Evolutionary conservation across 1,284 basidiomycete species (phyloP).

Genomic region (Ustilago shanxiensis): DNA sequence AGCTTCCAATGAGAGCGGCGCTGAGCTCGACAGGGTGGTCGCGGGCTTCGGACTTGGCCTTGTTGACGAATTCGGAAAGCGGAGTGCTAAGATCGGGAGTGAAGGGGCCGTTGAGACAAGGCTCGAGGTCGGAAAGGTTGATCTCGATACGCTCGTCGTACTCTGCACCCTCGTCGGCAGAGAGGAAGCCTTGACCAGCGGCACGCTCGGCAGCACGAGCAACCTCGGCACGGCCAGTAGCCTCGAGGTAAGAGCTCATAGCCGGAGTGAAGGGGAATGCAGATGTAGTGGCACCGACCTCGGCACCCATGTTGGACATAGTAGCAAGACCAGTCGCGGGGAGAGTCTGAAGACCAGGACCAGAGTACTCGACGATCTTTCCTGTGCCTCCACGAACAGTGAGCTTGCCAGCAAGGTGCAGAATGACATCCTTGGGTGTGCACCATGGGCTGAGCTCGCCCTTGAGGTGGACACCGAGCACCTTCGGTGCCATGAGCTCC

Average conservation of each 20-base stretch:
- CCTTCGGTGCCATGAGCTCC: conserved; percentile 94
- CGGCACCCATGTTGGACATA: conserved; percentile 98
- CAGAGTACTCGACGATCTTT: conserved; percentile 96
- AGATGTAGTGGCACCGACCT: conserved; percentile 97
- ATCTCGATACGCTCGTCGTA: conserved; percentile 97
- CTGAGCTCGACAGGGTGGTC: conserved; percentile 84
- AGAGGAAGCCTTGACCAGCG: conserved; percentile 81
- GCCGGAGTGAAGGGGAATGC: conserved; percentile 91
- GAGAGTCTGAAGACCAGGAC: conserved; percentile 88
- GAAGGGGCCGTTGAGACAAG: conserved; percentile 92
- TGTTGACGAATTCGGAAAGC: conserved; percentile 86
- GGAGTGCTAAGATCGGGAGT: conserved; percentile 97
- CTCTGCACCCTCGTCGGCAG: conserved; percentile 88
- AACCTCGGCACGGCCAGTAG: conserved; percentile 89
- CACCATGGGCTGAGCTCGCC: conserved; percentile 92
- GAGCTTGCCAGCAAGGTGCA: conserved; percentile 92
- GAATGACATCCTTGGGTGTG: conserved; percentile 95
- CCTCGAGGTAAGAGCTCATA: conserved; percentile 90
- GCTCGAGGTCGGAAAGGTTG: conserved; percentile 91
- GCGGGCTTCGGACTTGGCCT: conserved; percentile 84
- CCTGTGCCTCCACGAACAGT: conserved; percentile 98
- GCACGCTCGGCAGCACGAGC: conserved; percentile 88
- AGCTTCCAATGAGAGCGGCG: conserved; percentile 93
- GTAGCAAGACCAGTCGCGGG: conserved; percentile 97
- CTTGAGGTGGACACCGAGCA: conserved; percentile 85